Evolutionary conservation across 1,284 basidiomycete genomes (phyloP), one percentile per base, ranked within the genome.

Genomic region (Sparassis latifolia): DNA sequence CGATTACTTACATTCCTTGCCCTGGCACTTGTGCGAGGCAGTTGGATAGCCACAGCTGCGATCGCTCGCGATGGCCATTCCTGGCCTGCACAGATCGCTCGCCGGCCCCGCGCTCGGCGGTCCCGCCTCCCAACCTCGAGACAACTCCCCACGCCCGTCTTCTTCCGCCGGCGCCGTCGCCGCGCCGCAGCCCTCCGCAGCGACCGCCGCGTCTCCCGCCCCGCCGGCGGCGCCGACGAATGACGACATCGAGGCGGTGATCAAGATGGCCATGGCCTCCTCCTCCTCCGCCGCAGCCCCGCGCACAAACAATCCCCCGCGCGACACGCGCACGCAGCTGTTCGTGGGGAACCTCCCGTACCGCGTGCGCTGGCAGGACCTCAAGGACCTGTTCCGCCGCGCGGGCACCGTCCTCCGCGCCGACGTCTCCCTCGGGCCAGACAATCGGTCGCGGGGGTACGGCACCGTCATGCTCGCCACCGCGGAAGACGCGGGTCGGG

Each of bases 301-400:
- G 2, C 71, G 71, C 33, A 61, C 72, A 2, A 66, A 76, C 2
- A 61, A 71, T 42, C 78, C 80, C 45, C 78, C 78, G 2, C 68
- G 80, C 51, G 94, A 97, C 67, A 96, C 92, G 0, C 77, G 92
- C 48, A 94, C 91, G 0, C 92, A 95, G 69, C 77, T 93, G 7
- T 95, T 92, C 61, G 87, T 93, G 39, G 92, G 91, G 50, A 95
- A 93, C 88, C 79, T 97, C 12, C 92, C 93, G 1, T 93, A 93
- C 71, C 80, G 91, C 56, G 92, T 94, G 32, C 84, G 92, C 56
- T 97, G 94, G 94, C 94, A 97, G 72, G 96, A 99, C 70, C 81
- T 99, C 57, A 98, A 99, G 64, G 96, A 98, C 67, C 81, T 98
- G 45, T 97, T 98, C 69, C 85, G 96, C 46, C 88, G 91, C 58